These are phyloP conservation scores for Elsinoe perseae DNA, from an alignment of 2,329 filamentous ascomycete genomes.

Conservation along the genomic window DNA sequence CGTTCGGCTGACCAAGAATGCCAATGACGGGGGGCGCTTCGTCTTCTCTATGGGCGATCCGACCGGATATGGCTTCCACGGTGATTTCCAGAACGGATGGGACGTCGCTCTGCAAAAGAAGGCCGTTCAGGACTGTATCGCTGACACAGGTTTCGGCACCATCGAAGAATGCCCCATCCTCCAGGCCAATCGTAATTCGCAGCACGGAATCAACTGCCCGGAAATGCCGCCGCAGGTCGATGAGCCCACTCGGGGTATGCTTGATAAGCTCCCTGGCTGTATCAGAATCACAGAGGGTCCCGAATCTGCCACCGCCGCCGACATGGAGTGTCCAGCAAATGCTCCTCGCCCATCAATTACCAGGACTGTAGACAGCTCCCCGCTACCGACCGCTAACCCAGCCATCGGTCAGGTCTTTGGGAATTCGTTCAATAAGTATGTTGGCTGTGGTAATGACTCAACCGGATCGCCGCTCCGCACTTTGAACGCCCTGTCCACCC, in stretches of 20 bases:
- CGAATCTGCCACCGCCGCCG: conserved; percentile 24
- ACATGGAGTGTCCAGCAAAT: conserved; percentile 26
- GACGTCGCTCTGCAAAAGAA: conserved; percentile 33
- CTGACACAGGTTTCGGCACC: conserved; percentile 26
- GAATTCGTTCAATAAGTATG: conserved; percentile 27
- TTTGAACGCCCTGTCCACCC: conserved; percentile 22
- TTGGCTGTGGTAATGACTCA: conserved; percentile 33
- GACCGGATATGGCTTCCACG: conserved; percentile 48
- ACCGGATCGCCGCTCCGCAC: conserved; percentile 19
- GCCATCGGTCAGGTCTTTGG: conserved; percentile 23
- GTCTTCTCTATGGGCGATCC: conserved; percentile 43
- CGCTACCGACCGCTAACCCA: conserved; percentile 25
- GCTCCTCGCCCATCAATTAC: conserved; percentile 22
- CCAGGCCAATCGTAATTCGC: conserved; percentile 24
- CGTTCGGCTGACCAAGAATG: conserved; percentile 27
- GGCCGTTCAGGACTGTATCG: conserved; percentile 32
- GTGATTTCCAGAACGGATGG: conserved; percentile 48
- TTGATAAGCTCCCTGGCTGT: conserved; percentile 31
- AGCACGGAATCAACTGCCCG: conserved; percentile 25
- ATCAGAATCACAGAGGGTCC: conserved; percentile 29
- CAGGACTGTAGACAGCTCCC: conserved; percentile 25
- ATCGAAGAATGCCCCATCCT: conserved; percentile 31
- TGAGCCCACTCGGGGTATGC: conserved; percentile 25
- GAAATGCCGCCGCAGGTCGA: conserved; percentile 22
- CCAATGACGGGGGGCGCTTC: conserved; percentile 33